phyloP scores from a whole-genome alignment of 495 filamentous ascomycete species.

The Bathelium albidoporum region DNA sequence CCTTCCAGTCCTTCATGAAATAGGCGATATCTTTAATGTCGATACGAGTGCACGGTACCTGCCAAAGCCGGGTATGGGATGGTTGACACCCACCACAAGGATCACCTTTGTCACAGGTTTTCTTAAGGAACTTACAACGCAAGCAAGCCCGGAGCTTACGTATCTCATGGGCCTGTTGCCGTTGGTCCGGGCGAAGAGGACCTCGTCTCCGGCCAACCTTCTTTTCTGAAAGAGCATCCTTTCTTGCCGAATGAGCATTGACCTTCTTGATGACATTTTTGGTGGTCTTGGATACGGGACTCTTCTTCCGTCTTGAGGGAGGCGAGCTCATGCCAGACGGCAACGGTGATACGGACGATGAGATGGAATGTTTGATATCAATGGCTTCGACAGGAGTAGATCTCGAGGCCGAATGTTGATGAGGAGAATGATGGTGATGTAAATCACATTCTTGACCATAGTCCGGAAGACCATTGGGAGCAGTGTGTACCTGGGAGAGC shows the following conservation, averaged over 20 bases:
- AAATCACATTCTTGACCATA: slow-evolving; percentile 27
- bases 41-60: slow-evolving; percentile 89
- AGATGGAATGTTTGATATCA: slow-evolving; percentile 57
- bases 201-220: slow-evolving; percentile 78
- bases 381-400: slow-evolving; percentile 57
- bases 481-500: slow-evolving; percentile 12
- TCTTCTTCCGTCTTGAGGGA: slow-evolving; percentile 63
- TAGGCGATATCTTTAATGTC: slow-evolving; percentile 95
- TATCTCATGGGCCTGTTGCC: slow-evolving; percentile 89
- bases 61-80: slow-evolving; percentile 84
- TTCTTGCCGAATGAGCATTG: slow-evolving; percentile 56
- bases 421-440: slow-evolving; percentile 36
- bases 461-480: slow-evolving; percentile 21
- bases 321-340: slow-evolving; percentile 40
- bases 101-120: slow-evolving; percentile 93
- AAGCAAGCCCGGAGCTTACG: slow-evolving; percentile 83
- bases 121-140: slow-evolving; percentile 96
- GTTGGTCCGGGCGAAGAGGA: slow-evolving; percentile 81
- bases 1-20: slow-evolving; percentile 98
- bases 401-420: slow-evolving; percentile 45
- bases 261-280: slow-evolving; percentile 63
- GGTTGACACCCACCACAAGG: slow-evolving; percentile 88
- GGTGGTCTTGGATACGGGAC: slow-evolving; percentile 59
- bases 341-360: slow-evolving; percentile 37
- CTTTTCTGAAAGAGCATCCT: slow-evolving; percentile 74